Base-by-base conservation (phyloP, 139 green algal species). In the Tetradesmus lagerheimii region DNA sequence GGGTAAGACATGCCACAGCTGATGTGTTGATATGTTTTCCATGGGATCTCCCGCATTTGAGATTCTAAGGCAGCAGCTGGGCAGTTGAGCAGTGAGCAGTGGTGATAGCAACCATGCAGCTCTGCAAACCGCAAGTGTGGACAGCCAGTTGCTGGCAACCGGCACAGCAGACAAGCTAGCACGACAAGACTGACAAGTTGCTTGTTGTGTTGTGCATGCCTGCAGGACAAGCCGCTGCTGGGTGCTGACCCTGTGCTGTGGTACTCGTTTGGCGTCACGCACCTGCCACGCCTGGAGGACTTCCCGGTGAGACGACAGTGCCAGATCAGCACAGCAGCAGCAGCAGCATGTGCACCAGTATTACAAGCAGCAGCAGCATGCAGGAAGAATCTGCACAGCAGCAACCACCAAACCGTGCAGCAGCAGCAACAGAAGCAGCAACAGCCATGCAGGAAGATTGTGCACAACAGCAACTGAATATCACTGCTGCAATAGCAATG, bases 201-300 rank as follows among this genome's bases (percentile, higher is more conserved):
- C 43, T 8, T 50, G 43, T 50, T 14, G 43, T 50, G 75, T 11
- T 80, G 75, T 23, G 31, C 29, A 11, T 62, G 6, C 34, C 31
- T 37, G 64, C 92, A 95, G 91, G 91, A 98, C 92, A 80, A 89
- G 47, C 57, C 75, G 5, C 91, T 98, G 41, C 47, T 84, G 29
- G 91, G 94, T 43, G 81, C 90, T 31, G 95, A 98, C 89, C 93
- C 95, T 18, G 96, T 98, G 80, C 74, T 98, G n/a, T 99, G 96
- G 96, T 97, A 97, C 93, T 95, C 94, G 9, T 96, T 98, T 88
- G 97, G 97, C 18, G 91, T 98, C 3, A 98, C 96, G 0, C 97
- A 99, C 87, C 74, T 98, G 6, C 95, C 95, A n/a, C 91, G 96
- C 86, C 23, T 95, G 31, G 95, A 97, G 53, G 81, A 87, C 81